A percentile compares a stretch with the other conserved stretches of the same genome.
phyloP scores from a whole-genome alignment of 1,284 basidiomycete genomes.

The Paramarasmius palmivorus region DNA sequence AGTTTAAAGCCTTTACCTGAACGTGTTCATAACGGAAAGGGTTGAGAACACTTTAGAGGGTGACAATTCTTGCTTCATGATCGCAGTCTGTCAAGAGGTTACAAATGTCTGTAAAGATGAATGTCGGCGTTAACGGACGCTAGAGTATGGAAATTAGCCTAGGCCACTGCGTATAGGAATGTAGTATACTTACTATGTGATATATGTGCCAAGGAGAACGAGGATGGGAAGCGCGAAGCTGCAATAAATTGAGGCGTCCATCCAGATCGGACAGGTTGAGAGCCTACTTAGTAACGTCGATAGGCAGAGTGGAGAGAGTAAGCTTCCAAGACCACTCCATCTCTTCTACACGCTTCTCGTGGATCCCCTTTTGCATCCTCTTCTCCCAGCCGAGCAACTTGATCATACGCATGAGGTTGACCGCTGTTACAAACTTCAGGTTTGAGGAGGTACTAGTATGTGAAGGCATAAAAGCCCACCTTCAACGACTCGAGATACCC shows the following conservation, averaged over 20 bases:
- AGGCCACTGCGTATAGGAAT: background rate
- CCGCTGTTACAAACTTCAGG: constrained; percentile 27
- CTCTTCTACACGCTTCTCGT: constrained; percentile 59
- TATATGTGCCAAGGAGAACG: constrained; percentile 53
- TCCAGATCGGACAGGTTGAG: background rate
- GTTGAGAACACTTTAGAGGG: constrained; percentile 19
- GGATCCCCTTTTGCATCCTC: constrained; percentile 51
- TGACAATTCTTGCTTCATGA: constrained; percentile 31
- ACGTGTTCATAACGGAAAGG: constrained; percentile 25
- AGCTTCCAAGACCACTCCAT: constrained; percentile 46
- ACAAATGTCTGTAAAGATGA: constrained; percentile 8
- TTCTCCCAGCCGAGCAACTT: constrained; percentile 76
- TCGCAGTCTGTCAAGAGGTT: constrained; percentile 36
- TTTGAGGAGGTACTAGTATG: background rate
- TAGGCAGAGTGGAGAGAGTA: constrained; percentile 35
- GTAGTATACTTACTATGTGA: background rate
- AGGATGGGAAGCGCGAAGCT: constrained; percentile 52
- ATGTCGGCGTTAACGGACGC: constrained; percentile 6
- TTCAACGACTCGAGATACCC: constrained; percentile 35
- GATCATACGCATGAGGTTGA: constrained; percentile 60
- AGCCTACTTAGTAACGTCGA: constrained; percentile 5
- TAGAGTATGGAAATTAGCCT: background rate
- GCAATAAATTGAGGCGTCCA: background rate
- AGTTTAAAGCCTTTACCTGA: constrained; percentile 4
- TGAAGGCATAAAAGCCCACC: constrained; percentile 22